phyloP scores from a whole-genome alignment of 108 stramenopile genomes.

The Bacterosira constricta region DNA sequence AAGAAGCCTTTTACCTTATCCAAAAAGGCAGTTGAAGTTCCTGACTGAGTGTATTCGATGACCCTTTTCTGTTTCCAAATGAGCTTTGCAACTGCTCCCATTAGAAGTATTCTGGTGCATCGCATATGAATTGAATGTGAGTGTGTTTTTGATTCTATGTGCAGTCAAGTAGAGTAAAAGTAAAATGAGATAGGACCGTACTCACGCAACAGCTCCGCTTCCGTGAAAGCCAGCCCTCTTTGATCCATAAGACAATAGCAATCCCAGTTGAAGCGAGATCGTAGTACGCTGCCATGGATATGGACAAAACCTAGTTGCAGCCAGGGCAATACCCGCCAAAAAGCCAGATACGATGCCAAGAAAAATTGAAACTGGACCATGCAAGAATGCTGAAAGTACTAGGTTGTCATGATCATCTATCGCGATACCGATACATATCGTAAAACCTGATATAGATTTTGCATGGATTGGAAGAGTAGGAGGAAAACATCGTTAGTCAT shows the following conservation, averaged over 20 bases:
- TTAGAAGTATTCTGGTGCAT: slow-evolving; percentile 3
- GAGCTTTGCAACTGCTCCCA: slow-evolving; percentile 21
- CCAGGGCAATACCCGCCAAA: not conserved
- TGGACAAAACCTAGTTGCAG: not conserved
- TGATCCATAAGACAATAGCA: slow-evolving; percentile 24
- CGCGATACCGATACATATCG: slow-evolving; percentile 42
- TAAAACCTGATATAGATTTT: too few relatives aligned
- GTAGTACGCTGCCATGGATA: slow-evolving; percentile 24
- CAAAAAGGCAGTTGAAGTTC: not conserved
- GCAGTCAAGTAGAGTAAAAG: not conserved
- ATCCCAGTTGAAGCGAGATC: slow-evolving; percentile 8
- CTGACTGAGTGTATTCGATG: not conserved
- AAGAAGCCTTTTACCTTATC: too few relatives aligned
- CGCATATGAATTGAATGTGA: too few relatives aligned
- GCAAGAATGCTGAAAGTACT: slow-evolving; percentile 14
- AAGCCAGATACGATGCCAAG: slow-evolving; percentile 27
- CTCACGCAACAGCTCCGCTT: slow-evolving; percentile 36
- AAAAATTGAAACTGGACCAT: slow-evolving; percentile 35
- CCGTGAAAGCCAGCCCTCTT: slow-evolving; percentile 17
- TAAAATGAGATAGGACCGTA: not conserved
- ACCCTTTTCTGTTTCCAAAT: slow-evolving; percentile 18
- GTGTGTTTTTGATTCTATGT: too few relatives aligned
- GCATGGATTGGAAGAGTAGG: too few relatives aligned
- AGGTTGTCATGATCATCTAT: slow-evolving; percentile 5
- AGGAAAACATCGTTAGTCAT: too few relatives aligned